phyloP scores from a whole-genome alignment of 345 rosid species.

The Excoecaria agallocha region DNA sequence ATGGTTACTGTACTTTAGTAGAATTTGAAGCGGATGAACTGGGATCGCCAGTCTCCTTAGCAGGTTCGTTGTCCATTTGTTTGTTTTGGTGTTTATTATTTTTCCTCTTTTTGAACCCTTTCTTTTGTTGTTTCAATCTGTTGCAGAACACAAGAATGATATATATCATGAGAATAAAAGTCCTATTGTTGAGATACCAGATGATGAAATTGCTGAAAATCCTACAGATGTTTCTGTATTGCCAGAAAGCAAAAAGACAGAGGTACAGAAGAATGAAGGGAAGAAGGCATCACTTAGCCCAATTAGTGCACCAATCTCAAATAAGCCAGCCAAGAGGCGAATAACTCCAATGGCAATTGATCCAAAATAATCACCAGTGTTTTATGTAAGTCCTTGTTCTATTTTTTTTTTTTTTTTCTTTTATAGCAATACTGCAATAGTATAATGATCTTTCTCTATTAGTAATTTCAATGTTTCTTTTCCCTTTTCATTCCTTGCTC shows the following conservation, averaged over 20 bases:
- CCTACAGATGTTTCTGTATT: constrained; percentile 17
- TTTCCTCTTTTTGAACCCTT: neutral
- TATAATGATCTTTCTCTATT: no score
- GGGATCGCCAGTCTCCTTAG: constrained; percentile 43
- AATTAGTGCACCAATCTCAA: constrained; percentile 31
- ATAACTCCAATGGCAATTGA: constrained; percentile 85
- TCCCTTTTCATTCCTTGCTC: no score
- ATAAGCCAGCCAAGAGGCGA: constrained; percentile 72
- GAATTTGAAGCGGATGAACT: constrained; percentile 75
- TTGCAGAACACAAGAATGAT: constrained; percentile 35
- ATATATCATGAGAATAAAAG: constrained; percentile 29
- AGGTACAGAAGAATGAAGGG: constrained; percentile 28
- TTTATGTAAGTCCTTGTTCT: neutral
- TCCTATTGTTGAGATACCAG: constrained; percentile 1
- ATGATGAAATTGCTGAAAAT: neutral
- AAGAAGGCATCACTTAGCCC: constrained; percentile 35
- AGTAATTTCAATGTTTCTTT: no score
- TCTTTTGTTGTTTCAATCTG: constrained; percentile 8
- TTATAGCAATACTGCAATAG: no score
- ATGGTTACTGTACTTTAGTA: constrained; percentile 88
- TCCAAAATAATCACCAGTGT: constrained; percentile 16
- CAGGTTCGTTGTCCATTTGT: constrained; percentile 47
- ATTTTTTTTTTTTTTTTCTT: no score
- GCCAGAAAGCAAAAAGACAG: constrained; percentile 7
- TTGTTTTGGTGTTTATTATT: neutral